Percentiles rank a stretch among this genome's conserved stretches.
Conservation (phyloP, 441 rosid species). For the Pelargonium australe region DNA sequence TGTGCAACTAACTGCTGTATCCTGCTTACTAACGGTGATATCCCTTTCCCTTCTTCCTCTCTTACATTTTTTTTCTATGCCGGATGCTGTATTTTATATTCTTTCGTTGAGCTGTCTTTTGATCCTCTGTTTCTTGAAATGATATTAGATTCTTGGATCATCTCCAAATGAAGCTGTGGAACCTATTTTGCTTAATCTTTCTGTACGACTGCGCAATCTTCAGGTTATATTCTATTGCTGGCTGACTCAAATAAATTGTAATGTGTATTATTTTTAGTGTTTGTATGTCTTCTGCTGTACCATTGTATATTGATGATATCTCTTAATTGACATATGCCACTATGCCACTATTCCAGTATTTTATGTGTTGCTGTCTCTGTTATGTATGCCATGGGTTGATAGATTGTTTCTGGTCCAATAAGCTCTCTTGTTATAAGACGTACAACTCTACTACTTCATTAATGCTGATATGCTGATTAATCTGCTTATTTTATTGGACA, state of each 20-base stretch:
- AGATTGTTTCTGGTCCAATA: slow-evolving; percentile 9
- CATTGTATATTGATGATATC: slow-evolving; percentile 1
- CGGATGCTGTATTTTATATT: slow-evolving; percentile 7
- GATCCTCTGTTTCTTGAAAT: slow-evolving; percentile 8
- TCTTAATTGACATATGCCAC: not conserved
- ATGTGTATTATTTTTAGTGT: not conserved
- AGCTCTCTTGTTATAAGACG: not conserved
- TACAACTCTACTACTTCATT: slow-evolving; percentile 10
- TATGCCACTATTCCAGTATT: not conserved
- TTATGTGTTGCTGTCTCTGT: not conserved
- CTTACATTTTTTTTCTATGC: not conserved
- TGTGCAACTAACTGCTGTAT: slow-evolving; percentile 91
- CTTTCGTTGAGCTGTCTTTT: slow-evolving; percentile 14
- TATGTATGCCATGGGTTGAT: slow-evolving; percentile 8
- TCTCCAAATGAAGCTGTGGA: slow-evolving; percentile 83
- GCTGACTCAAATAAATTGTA: slow-evolving; percentile 1
- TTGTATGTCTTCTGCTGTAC: not conserved
- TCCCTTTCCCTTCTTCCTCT: slow-evolving; percentile 16
- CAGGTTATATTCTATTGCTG: slow-evolving; percentile 40
- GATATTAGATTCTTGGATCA: slow-evolving; percentile 65
- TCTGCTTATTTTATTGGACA: slow-evolving; percentile 27
- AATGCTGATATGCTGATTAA: slow-evolving; percentile 9
- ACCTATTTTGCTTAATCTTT: slow-evolving; percentile 77
- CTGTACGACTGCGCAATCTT: slow-evolving; percentile 83
- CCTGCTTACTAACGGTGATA: slow-evolving; percentile 76